Evolutionary conservation across 768 basidiomycete genomes (phyloP), one percentile per base, ranked within the genome.

Genomic region (Russula compacta): DNA sequence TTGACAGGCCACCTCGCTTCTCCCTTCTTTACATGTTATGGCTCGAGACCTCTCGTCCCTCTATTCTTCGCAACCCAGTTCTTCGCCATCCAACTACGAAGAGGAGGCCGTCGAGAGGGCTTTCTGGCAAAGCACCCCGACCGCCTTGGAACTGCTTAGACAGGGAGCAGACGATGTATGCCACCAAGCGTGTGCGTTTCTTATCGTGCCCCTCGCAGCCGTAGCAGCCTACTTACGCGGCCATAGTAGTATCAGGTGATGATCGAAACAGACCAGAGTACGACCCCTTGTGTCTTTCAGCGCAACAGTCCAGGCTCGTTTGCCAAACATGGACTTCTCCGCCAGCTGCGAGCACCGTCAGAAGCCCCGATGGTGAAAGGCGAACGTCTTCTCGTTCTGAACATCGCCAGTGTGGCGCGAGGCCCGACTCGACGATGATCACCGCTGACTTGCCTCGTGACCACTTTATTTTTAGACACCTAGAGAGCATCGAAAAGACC

Each of bases 91-190:
- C 19, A 33, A 11, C 15, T 17, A 15, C 40, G 21, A 48, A 14
- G 58, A 52, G 15, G 50, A 42, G 15, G 21, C 12, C 12, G 17
- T 44, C 19, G 58, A 59, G 33, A 51, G 58, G 38, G 46, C 44
- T 47, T 60, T 48, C 59, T 60, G 59, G 59, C 43, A 60, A 6
- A 60, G 44, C 29, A 54, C 59, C 8, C 59, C 51, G 44, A 53
- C 52, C 24, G 12, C 11, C 6, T 5, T 60, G 9, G 51, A 60
- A 14, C 6, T 48, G 36, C 44, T 54, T 15, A 51, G 21, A 52
- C 19, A 51, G n/a, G 32, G 19, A 17, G 35, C 40, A 11, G 50
- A 58, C 9, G n/a, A 35, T 44, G n/a, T 12, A 11, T 21, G 42
- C 42, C 42, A 43, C 42, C 42, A n/a, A 43, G 19, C 49, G 33